Evolutionary conservation across 169 alveolate species (phyloP).

Genomic region (Plasmodium billcollinsi): DNA sequence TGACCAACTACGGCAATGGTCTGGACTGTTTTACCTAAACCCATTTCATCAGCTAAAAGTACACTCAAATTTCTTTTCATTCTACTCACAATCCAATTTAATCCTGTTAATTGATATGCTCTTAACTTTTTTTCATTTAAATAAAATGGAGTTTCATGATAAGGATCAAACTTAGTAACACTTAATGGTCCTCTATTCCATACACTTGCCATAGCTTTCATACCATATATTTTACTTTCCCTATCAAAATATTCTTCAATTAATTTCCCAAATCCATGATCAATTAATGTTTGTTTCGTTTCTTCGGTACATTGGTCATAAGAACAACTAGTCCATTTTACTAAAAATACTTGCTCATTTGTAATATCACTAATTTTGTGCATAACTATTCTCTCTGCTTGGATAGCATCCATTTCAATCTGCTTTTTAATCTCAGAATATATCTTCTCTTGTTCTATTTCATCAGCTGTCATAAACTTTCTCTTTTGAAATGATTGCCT

Average conservation of each 20-base stretch:
- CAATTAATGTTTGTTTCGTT: constrained; percentile 86
- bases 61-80: constrained; percentile 95
- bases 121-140: constrained; percentile 88
- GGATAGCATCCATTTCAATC: constrained; percentile 92
- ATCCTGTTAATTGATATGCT: constrained; percentile 95
- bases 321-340: constrained; percentile 92
- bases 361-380: constrained; percentile 78
- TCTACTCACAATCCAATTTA: constrained; percentile 96
- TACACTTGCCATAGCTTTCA: constrained; percentile 82
- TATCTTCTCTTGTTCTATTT: constrained; percentile 92
- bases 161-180: constrained; percentile 91
- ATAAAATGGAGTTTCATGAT: constrained; percentile 90
- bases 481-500: constrained; percentile 84
- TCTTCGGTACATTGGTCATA: constrained; percentile 94
- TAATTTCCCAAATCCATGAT: constrained; percentile 86
- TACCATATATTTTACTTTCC: constrained; percentile 86
- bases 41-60: constrained; percentile 97
- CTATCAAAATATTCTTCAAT: constrained; percentile 87
- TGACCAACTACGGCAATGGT: constrained; percentile 95
- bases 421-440: constrained; percentile 90
- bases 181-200: constrained; percentile 89
- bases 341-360: constrained; percentile 83
- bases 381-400: constrained; percentile 91
- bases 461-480: constrained; percentile 91
- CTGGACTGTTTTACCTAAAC: constrained; percentile 96